Conservation (phyloP, 441 rosid species). For the Populus trichocarpa region DNA sequence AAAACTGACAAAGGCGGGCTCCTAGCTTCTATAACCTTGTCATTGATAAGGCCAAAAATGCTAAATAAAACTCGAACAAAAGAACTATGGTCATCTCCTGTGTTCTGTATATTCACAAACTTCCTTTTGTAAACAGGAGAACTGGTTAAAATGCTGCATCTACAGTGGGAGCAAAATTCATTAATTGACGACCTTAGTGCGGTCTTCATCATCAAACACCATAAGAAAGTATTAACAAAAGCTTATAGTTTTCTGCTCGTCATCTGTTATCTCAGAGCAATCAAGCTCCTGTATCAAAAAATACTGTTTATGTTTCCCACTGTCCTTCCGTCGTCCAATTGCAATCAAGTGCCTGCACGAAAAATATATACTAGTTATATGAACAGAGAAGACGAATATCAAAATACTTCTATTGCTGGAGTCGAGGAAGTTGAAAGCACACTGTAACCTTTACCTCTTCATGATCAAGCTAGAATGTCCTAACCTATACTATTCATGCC, state of each 20-base stretch:
- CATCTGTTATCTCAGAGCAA: neutral
- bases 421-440: neutral
- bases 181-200: no score
- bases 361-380: neutral
- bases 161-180: no score
- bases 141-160: no score
- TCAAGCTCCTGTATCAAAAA: neutral
- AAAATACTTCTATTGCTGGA: neutral
- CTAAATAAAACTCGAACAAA: no score
- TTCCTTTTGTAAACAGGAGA: no score
- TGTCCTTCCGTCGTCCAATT: neutral
- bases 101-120: no score
- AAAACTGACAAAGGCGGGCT: no score
- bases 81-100: no score
- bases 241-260: neutral
- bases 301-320: no score
- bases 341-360: neutral
- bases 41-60: no score
- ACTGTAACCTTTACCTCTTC: neutral
- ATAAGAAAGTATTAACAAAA: neutral
- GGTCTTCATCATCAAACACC: neutral
- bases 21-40: no score
- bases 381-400: neutral
- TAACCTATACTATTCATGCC: slow-evolving; percentile 26
- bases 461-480: neutral